phyloP scores from a whole-genome alignment of 345 rosid species.

The Sisymbrium altissimum region DNA sequence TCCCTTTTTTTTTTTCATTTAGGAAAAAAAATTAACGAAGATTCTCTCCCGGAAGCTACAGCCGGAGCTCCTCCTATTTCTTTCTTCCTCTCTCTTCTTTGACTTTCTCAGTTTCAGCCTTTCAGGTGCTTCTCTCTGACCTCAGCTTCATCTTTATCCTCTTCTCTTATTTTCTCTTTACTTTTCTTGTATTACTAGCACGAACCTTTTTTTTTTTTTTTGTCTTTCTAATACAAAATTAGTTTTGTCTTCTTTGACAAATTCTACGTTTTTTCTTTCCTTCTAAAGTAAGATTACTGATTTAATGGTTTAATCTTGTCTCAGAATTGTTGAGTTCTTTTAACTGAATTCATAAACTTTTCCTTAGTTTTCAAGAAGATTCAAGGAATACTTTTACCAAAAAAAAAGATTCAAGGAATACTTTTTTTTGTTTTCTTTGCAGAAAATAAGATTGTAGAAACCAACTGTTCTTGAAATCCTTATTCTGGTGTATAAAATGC shows the following conservation, averaged over 20 bases:
- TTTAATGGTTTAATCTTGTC: neutral
- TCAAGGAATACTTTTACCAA: too few relatives aligned
- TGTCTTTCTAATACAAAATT: neutral
- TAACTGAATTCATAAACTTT: neutral
- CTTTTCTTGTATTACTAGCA: neutral
- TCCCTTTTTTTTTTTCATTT: neutral
- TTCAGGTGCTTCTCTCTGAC: conserved; percentile 14
- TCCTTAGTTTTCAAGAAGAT: neutral
- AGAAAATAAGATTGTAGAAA: neutral
- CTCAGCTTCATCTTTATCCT: conserved; percentile 9
- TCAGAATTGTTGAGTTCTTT: neutral
- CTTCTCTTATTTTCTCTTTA: neutral
- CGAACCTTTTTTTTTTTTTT: neutral
- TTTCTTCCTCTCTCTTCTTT: neutral
- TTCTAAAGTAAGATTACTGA: neutral
- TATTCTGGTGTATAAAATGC: neutral
- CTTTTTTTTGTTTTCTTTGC: neutral
- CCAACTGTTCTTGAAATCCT: neutral
- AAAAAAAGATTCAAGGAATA: neutral
- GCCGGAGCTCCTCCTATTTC: neutral
- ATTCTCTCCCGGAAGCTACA: neutral
- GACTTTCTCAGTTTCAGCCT: neutral
- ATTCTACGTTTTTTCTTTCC: neutral
- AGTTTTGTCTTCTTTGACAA: neutral
- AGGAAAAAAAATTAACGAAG: neutral